Conservation (phyloP, 2,329 filamentous ascomycete species). For the Colletotrichum endophyticum region DNA sequence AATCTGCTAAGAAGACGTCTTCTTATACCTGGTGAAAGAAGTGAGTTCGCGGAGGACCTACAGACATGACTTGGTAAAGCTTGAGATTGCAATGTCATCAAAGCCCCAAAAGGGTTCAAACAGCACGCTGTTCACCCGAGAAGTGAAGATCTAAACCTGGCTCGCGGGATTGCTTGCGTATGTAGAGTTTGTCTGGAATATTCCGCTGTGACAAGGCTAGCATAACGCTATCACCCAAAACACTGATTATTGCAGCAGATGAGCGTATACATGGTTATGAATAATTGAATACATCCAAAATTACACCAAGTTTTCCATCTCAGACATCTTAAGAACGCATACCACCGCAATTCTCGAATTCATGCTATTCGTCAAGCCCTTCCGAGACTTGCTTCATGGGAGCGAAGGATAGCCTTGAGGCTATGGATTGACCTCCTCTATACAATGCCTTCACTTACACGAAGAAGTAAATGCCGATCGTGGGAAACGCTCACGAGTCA, state of each 20-base stretch:
- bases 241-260: neutral
- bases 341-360: neutral
- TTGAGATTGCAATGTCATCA: neutral
- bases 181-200: neutral
- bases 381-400: neutral
- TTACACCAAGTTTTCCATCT: neutral
- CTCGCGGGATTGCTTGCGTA: neutral
- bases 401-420: neutral
- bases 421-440: neutral
- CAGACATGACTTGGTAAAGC: neutral
- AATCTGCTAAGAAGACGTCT: neutral
- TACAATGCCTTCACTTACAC: neutral
- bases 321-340: neutral
- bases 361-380: neutral
- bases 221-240: neutral
- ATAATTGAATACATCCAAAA: neutral
- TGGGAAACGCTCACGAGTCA: neutral
- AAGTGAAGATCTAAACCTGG: neutral
- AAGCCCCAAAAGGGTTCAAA: neutral
- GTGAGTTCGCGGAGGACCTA: neutral
- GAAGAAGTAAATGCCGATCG: neutral
- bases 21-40: neutral
- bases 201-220: neutral
- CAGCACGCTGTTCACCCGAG: neutral
- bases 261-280: rapidly evolving